Conservation (phyloP, 129 eudicot genomes). For the Flaveria brownii region DNA sequence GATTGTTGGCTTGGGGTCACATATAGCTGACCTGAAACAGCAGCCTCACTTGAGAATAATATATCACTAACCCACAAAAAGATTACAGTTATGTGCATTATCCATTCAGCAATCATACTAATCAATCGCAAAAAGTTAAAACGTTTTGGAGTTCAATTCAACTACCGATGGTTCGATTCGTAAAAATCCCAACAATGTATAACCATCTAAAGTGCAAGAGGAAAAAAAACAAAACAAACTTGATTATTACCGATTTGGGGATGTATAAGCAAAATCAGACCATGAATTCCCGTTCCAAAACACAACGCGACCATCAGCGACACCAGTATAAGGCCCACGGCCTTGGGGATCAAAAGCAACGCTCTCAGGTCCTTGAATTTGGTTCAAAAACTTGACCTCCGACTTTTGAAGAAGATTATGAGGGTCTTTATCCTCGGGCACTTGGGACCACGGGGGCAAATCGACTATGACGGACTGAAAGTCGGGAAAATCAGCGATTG, state of each 20-base stretch:
- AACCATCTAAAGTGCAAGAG: not conserved
- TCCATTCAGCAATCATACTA: not conserved
- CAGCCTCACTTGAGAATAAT: conserved; percentile 10
- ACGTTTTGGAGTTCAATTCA: too few relatives aligned
- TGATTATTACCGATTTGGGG: conserved; percentile 65
- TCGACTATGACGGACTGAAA: conserved; percentile 61
- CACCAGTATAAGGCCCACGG: conserved; percentile 80
- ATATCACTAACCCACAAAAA: not conserved
- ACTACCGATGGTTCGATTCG: too few relatives aligned
- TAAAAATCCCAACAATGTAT: too few relatives aligned
- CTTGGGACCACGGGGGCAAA: conserved; percentile 54
- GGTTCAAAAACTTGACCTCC: conserved; percentile 63
- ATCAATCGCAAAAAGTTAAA: too few relatives aligned
- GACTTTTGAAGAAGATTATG: conserved; percentile 62
- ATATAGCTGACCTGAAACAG: conserved; percentile 65
- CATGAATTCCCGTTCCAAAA: conserved; percentile 77
- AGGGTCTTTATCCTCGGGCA: conserved; percentile 55
- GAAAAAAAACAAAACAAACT: not conserved
- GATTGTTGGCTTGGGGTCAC: conserved; percentile 74
- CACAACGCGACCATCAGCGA: conserved; percentile 82
- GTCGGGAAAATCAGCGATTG: conserved; percentile 69
- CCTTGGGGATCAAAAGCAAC: conserved; percentile 76
- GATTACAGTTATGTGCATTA: too few relatives aligned
- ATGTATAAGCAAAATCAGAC: conserved; percentile 78
- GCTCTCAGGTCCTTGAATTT: conserved; percentile 92